phyloP scores from a whole-genome alignment of 2,329 filamentous ascomycete species.

The Macrophomina phaseolina region DNA sequence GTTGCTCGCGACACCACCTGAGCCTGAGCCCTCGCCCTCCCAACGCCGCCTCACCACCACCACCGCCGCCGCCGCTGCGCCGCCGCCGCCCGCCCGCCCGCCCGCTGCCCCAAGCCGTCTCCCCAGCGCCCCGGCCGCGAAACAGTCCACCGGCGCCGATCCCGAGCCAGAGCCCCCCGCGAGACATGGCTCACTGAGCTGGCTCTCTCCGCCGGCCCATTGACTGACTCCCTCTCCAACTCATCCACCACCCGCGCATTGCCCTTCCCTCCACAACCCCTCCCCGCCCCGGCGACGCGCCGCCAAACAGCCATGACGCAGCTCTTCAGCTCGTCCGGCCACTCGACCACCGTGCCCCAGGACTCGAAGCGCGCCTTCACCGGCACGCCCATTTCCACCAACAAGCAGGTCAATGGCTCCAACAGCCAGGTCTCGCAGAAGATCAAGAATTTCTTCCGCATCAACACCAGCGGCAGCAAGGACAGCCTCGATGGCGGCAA shows the following conservation, averaged over 20 bases:
- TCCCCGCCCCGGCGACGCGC: constrained; percentile 16
- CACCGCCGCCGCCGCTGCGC: not conserved
- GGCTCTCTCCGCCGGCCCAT: constrained; percentile 31
- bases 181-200: constrained; percentile 43
- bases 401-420: constrained; percentile 55
- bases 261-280: constrained; percentile 16
- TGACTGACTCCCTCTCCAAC: constrained; percentile 23
- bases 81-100: no score
- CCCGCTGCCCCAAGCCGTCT: not conserved
- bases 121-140: not conserved
- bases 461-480: constrained; percentile 61
- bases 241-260: constrained; percentile 19
- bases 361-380: constrained; percentile 56
- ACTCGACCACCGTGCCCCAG: constrained; percentile 40
- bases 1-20: constrained; percentile 11
- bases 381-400: constrained; percentile 51
- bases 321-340: constrained; percentile 48
- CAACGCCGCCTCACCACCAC: not conserved
- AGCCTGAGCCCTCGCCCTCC: not conserved
- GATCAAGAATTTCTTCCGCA: constrained; percentile 74
- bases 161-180: constrained; percentile 16
- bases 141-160: constrained; percentile 11
- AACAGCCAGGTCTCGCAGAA: constrained; percentile 65
- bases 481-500: constrained; percentile 46
- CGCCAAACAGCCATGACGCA: constrained; percentile 45